Base-by-base conservation (phyloP, 768 basidiomycete species). In the Tylopilus intermedius region DNA sequence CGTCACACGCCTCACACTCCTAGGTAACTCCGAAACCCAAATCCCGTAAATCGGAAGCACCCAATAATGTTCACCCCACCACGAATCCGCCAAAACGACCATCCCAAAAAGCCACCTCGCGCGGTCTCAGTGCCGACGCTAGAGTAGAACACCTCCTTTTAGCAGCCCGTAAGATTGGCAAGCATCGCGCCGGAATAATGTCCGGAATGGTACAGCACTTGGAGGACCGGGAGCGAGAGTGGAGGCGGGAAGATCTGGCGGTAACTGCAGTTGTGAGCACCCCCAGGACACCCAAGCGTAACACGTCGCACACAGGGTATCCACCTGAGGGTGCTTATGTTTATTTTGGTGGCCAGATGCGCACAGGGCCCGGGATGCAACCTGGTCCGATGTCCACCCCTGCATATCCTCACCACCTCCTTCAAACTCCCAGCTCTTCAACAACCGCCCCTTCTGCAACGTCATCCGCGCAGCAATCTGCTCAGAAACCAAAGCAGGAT, bases 151-250 rank as follows among this genome's bases (percentile, higher is more conserved):
- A 86, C 59, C 69, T 89, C 10, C 73, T 90, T 2, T 71, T 86
- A 11, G 88, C 88, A 3, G 83, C 86, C 8, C 79, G 85, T n/a
- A 82, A 72, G 49, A 74, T 88, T 3, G 87, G 87, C 4, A 77
- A 80, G 30, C 75, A 81, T 50, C 79, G 86, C 8, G 78, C 81
- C 0, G 76, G 76, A 4, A 63, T 79, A n/a, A 63, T 83, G 21
- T 76, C 80, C 0, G 83, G 84, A 6, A 64, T 81, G 59, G 63
- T 71, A 18, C 70, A 72, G 6, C 66, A 66, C 21, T 56, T 69
- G 45, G 64, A 68, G 14, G 74, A 73, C 32, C 63, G 65, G 8
- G 62, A 66, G 21, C 71, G 57, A 27, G 68, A 66, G 50, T 51
- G 57, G 13, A 53, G 55, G 43, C 56, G 61, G 37, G 65, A 69